Base-by-base conservation (phyloP, 345 rosid genomes). In the Ceriops zippeliana region DNA sequence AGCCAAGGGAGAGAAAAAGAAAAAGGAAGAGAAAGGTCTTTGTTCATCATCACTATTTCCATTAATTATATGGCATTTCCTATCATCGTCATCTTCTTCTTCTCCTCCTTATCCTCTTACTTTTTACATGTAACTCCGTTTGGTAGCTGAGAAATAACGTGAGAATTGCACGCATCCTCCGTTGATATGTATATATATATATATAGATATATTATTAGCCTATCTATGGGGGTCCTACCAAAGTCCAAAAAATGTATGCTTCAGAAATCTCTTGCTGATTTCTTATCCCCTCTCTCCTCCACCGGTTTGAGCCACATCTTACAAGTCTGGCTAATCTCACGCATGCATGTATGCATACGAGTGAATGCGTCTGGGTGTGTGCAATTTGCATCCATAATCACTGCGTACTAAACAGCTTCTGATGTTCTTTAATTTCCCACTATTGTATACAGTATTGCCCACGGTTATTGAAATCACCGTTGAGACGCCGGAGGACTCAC, bases 1-100 rank as follows among this genome's bases (percentile, higher is more conserved):
- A 64, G 76, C 76, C 42, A 77, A 68, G n/a, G 80, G 80, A 58
- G 80, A 77, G 17, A 77, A 77, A 27, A 77, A 77, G 76, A 77
- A 72, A 61, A 77, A 72, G 67, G 80, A 77, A 59, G 80, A 77
- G 61, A 77, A 72, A 77, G 80, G 80, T 77, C 66, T 34, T 27
- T 13, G 0, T 28, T 5, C 20, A 13, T 32, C 26, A 22, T 32
- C 32, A 22, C 20, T 42, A 19, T 47, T 47, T 51, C 17, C 49
- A 11, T 42, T 3, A 42, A 42, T 42, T 42, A 11, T 3, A 42
- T 42, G 0, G 17, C 49, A 42, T 15, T 42, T 42, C 49, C 24
- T 31, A 19, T 49, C 49, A 26, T 53, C 37, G 15, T 15, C 34
- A n/a, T 2, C 35, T 38, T 32, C 3, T 42, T 60, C 20, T 20